Base-by-base conservation (phyloP, 2,329 filamentous ascomycete species). In the Colletotrichum eleusines region DNA sequence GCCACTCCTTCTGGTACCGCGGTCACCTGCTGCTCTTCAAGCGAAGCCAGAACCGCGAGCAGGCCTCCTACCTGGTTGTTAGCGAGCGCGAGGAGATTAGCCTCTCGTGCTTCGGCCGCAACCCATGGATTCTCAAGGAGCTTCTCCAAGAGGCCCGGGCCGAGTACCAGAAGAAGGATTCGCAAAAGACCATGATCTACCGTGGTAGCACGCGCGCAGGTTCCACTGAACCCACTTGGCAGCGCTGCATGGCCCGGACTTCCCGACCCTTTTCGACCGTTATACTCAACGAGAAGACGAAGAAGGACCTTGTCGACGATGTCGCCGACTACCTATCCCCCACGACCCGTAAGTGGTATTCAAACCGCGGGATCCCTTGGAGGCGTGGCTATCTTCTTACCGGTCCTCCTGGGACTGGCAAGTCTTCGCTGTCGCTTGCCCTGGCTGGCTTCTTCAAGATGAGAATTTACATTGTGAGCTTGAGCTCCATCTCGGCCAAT, bases 331-430 rank as follows among this genome's bases (percentile, higher is more conserved):
- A 92, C 75, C 85, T 92, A 44, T 83, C 89, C 72, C 89, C 89
- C 0, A 80, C 83, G 16, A 91, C 90, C 0, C 84, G 88, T 54
- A 85, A 90, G n/a, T 97, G 94, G 93, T 97, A 97, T 77, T 86
- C 91, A 0, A 92, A 93, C 74, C 87, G 94, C 8, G 94, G 94
- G 0, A 95, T 97, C 38, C 94, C 94, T 0, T 97, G 97, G 78
- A 88, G 94, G 18, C 87, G 94, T 5, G 94, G 94, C 0, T 97
- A 96, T 76, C 87, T 97, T 0, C 89, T 97, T 20, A 85, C 95
- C 73, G 94, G 94, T 0, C 93, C 93, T 0, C 93, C 93, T 0
- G 93, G 93, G 0, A 95, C 92, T 0, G 93, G 93, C 18, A 96
- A 95, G 80, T 92, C 89, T 54, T 92, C 90, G 55, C 84, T 94